phyloP scores from a whole-genome alignment of 176 grass and related monocot species.

The Musa troglodytarum region DNA sequence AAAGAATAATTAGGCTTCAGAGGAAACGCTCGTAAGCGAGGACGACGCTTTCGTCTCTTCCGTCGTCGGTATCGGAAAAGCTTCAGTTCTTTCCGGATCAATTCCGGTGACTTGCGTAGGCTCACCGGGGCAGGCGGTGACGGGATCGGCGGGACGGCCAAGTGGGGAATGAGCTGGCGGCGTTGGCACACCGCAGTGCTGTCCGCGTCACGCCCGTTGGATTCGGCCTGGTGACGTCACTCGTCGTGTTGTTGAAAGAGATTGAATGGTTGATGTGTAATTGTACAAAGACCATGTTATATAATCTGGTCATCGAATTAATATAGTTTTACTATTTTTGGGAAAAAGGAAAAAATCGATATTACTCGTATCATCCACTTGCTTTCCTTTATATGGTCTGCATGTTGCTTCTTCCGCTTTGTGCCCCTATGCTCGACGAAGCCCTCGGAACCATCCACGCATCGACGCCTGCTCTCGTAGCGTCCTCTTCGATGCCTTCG shows the following conservation, averaged over 20 bases:
- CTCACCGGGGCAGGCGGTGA: background rate
- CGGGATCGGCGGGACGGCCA: background rate
- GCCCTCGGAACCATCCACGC: conserved; percentile 65
- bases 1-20: background rate
- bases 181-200: conserved; percentile 5
- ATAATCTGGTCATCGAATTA: too few species aligned
- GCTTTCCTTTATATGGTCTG: too few species aligned
- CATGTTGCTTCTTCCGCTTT: conserved; percentile 36
- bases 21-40: too few species aligned
- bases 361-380: too few species aligned
- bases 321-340: too few species aligned
- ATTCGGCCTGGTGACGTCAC: background rate
- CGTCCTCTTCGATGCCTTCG: conserved; percentile 69
- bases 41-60: too few species aligned
- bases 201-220: conserved; percentile 4
- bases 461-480: conserved; percentile 68
- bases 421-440: conserved; percentile 46
- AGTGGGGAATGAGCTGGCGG: conserved; percentile 19
- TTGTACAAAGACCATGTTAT: too few species aligned
- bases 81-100: background rate
- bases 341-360: too few species aligned
- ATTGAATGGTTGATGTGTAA: too few species aligned
- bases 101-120: background rate
- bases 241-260: too few species aligned
- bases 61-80: background rate